Evolutionary conservation across 345 rosid genomes (phyloP).

Genomic region (Lepidium didymum): DNA sequence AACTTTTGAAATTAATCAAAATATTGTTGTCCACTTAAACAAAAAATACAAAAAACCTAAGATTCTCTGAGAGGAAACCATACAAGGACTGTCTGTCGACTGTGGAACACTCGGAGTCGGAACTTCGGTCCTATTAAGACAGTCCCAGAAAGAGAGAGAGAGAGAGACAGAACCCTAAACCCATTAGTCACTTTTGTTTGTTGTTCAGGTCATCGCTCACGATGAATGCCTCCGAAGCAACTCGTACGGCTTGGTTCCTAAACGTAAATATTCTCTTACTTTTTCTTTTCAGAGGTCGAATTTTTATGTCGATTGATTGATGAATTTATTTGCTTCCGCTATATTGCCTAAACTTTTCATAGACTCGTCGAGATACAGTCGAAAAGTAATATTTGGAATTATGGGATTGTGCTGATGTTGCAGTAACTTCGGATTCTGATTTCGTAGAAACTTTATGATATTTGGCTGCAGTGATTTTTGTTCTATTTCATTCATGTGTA

Average conservation of each 20-base stretch:
- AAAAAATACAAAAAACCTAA: slow-evolving; percentile 11
- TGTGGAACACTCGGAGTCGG: slow-evolving; percentile 17
- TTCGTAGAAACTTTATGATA: background rate
- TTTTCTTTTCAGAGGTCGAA: background rate
- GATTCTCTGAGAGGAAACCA: background rate
- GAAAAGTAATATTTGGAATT: background rate
- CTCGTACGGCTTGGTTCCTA: slow-evolving; percentile 25
- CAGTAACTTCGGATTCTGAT: background rate
- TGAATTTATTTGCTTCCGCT: background rate
- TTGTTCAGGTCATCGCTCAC: background rate
- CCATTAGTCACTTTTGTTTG: background rate
- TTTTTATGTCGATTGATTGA: background rate
- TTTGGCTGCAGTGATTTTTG: background rate
- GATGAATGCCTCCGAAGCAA: slow-evolving; percentile 23
- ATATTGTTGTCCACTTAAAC: background rate
- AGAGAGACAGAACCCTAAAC: slow-evolving; percentile 1
- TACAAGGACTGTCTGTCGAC: slow-evolving; percentile 11
- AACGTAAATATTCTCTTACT: slow-evolving; percentile 19
- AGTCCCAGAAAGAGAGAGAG: background rate
- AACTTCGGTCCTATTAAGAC: slow-evolving; percentile 14
- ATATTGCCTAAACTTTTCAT: background rate
- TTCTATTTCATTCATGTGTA: background rate
- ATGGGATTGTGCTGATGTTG: background rate
- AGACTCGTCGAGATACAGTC: background rate
- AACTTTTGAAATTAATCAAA: background rate